Conservation (phyloP, 805 yeast genomes). For the Lachancea sp. region DNA sequence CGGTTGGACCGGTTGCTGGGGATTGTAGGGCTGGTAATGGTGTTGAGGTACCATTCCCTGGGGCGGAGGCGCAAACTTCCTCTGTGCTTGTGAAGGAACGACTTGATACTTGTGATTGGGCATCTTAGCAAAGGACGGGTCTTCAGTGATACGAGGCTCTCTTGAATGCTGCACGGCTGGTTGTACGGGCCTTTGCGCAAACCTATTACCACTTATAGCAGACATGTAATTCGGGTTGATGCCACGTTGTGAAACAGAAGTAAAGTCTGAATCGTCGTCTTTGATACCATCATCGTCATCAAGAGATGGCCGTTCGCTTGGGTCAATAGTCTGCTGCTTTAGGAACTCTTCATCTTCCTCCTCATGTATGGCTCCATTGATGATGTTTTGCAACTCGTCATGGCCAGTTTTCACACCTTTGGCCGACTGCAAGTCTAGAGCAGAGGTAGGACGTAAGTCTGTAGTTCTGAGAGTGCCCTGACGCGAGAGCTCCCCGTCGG, state of each 20-base stretch:
- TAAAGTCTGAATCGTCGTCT: slow-evolving; percentile 53
- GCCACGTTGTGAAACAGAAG: slow-evolving; percentile 74
- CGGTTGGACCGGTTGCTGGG: slow-evolving; percentile 13
- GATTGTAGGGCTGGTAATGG: not conserved
- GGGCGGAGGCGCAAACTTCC: slow-evolving; percentile 1
- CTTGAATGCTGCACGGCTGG: not conserved
- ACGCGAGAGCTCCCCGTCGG: slow-evolving; percentile 2
- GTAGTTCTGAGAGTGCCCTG: slow-evolving; percentile 5
- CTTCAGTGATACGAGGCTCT: not conserved
- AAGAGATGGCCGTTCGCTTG: slow-evolving; percentile 14
- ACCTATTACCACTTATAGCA: not conserved
- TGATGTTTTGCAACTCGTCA: slow-evolving; percentile 23
- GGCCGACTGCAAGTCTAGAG: slow-evolving; percentile 20
- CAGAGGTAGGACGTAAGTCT: slow-evolving; percentile 11
- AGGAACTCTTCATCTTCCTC: slow-evolving; percentile 17
- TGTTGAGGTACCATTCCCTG: slow-evolving; percentile 12
- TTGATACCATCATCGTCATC: slow-evolving; percentile 26
- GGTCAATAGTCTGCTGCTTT: slow-evolving; percentile 15
- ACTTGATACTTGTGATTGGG: not conserved
- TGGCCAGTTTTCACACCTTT: slow-evolving; percentile 14
- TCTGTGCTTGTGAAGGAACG: slow-evolving; percentile 1
- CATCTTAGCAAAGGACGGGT: not conserved
- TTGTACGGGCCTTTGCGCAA: not conserved
- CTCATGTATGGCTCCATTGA: slow-evolving; percentile 16
- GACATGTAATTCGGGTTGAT: slow-evolving; percentile 50